These are phyloP conservation scores for Trifolium dubium DNA, from an alignment of 306 rosid genomes.

Conservation along the genomic window DNA sequence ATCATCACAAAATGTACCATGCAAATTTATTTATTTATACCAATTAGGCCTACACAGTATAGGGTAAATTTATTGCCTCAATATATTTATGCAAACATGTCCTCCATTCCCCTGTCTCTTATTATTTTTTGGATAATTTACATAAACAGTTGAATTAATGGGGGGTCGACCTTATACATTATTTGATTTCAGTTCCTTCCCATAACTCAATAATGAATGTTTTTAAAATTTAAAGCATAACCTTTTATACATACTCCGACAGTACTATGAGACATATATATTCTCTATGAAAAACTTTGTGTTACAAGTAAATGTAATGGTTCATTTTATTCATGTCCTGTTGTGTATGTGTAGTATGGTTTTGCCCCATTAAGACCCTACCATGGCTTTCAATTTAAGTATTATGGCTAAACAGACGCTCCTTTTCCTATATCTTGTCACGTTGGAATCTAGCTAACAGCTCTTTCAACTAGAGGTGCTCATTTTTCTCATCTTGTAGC, in stretches of 20 bases:
- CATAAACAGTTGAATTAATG: constrained; percentile 24
- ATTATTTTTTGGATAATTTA: constrained; percentile 38
- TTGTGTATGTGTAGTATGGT: not conserved
- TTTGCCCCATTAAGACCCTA: constrained; percentile 44
- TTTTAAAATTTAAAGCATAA: constrained; percentile 39
- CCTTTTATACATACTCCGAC: constrained; percentile 44
- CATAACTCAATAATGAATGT: constrained; percentile 37
- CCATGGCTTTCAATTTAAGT: constrained; percentile 24
- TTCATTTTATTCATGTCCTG: not conserved
- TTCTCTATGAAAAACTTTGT: constrained; percentile 39
- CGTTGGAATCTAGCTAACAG: constrained; percentile 19
- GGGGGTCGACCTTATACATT: constrained; percentile 36
- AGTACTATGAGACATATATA: constrained; percentile 39
- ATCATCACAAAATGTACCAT: not conserved
- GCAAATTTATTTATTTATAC: not conserved
- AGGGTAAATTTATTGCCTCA: constrained; percentile 5
- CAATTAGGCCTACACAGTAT: constrained; percentile 29
- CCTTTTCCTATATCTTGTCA: constrained; percentile 42
- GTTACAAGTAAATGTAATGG: constrained; percentile 29
- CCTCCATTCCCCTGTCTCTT: constrained; percentile 24
- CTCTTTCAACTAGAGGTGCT: constrained; percentile 32
- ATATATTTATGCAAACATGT: not conserved
- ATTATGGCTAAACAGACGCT: constrained; percentile 43
- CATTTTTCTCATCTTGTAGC: constrained; percentile 31
- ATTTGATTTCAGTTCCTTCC: constrained; percentile 39